A percentile compares a stretch with the other conserved stretches of the same genome.
These are phyloP conservation scores for Ormosia semicastrata DNA, from an alignment of 306 rosid genomes.

Conservation along the genomic window DNA sequence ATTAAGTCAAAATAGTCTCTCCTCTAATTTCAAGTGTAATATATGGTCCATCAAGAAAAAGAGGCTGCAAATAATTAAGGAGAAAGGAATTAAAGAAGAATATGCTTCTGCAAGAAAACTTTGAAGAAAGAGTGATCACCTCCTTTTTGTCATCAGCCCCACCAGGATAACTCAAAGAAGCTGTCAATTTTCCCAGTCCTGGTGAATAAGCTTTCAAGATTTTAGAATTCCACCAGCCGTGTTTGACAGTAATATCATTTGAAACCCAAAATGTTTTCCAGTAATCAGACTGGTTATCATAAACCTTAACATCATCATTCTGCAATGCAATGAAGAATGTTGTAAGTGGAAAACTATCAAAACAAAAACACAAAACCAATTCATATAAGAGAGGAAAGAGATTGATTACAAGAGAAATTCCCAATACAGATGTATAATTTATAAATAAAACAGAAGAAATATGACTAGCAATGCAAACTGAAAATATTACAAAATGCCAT, in stretches of 20 bases:
- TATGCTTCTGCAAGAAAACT: background rate
- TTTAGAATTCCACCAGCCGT: conserved; percentile 64
- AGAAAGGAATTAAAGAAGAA: background rate
- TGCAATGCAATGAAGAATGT: conserved; percentile 46
- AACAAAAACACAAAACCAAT: conserved; percentile 20
- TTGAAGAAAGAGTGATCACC: conserved; percentile 45
- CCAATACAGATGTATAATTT: background rate
- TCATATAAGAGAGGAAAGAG: conserved; percentile 17
- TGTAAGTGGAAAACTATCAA: conserved; percentile 31
- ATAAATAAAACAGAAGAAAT: conserved; percentile 14
- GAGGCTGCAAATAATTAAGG: background rate
- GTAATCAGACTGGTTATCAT: conserved; percentile 53
- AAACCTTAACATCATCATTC: conserved; percentile 72
- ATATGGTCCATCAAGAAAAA: conserved; percentile 10
- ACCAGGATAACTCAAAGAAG: conserved; percentile 65
- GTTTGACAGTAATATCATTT: conserved; percentile 54
- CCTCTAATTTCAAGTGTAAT: too few species aligned
- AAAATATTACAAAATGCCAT: conserved; percentile 11
- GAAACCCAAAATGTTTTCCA: conserved; percentile 59
- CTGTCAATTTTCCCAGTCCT: conserved; percentile 74
- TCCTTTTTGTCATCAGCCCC: conserved; percentile 57
- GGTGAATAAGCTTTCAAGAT: conserved; percentile 68
- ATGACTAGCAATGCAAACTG: background rate
- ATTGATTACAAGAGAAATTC: background rate
- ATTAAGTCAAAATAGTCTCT: too few species aligned